Conservation (phyloP, 768 basidiomycete genomes). For the Lactarius evosmus region DNA sequence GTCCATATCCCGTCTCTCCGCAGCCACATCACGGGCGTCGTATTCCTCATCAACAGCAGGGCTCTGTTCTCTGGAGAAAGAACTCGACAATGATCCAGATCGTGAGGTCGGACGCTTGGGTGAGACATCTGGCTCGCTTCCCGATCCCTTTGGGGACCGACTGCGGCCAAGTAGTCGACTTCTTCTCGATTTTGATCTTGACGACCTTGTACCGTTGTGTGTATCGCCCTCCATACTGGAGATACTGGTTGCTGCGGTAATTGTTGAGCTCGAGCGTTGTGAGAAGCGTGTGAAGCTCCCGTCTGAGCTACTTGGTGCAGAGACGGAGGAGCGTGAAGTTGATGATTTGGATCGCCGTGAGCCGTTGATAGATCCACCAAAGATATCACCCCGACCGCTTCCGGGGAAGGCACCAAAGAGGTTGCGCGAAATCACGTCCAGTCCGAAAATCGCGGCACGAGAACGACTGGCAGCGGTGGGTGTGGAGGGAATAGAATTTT, state of each 20-base stretch:
- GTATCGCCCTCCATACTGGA: conserved; percentile 61
- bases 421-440: conserved; percentile 88
- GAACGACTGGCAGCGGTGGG: conserved; percentile 75
- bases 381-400: conserved; percentile 68
- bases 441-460: conserved; percentile 77
- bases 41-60: conserved; percentile 46
- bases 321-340: conserved; percentile 66
- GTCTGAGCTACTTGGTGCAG: conserved; percentile 68
- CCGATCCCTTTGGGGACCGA: conserved; percentile 42
- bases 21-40: conserved; percentile 35
- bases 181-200: conserved; percentile 38
- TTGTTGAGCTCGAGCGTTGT: conserved; percentile 63
- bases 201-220: conserved; percentile 42
- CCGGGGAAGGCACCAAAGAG: conserved; percentile 74
- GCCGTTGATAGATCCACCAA: conserved; percentile 66
- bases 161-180: conserved; percentile 44
- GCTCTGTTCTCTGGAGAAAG: conserved; percentile 44
- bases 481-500: conserved; percentile 76
- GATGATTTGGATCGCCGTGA: conserved; percentile 69
- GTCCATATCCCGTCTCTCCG: conserved; percentile 45
- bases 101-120: conserved; percentile 24
- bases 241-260: conserved; percentile 59
- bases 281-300: conserved; percentile 72
- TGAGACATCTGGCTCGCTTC: conserved; percentile 33
- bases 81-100: conserved; percentile 36